These are phyloP conservation scores for Cercospora janseana DNA, from an alignment of 2,329 filamentous ascomycete genomes.

Conservation along the genomic window DNA sequence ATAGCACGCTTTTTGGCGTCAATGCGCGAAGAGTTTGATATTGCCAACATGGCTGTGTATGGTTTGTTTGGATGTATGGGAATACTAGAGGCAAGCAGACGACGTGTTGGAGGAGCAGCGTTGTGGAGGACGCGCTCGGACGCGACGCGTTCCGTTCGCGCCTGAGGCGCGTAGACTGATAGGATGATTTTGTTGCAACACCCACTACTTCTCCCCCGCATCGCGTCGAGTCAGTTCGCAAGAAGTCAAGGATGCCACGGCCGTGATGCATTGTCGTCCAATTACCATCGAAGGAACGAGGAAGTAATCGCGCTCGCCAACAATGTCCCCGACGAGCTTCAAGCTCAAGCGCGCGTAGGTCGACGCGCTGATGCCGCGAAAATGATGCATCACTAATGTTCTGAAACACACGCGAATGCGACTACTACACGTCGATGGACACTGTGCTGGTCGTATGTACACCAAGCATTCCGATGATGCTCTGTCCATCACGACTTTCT, in stretches of 20 bases:
- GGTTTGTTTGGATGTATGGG: background rate
- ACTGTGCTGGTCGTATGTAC: background rate
- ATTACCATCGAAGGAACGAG: too few relatives aligned
- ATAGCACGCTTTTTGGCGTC: conserved; percentile 71
- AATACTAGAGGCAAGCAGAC: too few relatives aligned
- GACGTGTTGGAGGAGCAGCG: background rate
- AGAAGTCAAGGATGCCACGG: too few relatives aligned
- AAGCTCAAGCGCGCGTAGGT: background rate
- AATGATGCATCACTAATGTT: conserved; percentile 7
- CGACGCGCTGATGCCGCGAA: background rate
- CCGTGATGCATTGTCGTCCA: too few relatives aligned
- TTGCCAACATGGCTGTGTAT: conserved; percentile 31
- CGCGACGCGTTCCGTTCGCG: too few relatives aligned
- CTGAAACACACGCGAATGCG: conserved; percentile 9
- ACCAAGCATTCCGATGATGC: background rate
- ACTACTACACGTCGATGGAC: conserved; percentile 7
- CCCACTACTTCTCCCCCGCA: too few relatives aligned
- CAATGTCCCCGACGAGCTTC: background rate
- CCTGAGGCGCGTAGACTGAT: too few relatives aligned
- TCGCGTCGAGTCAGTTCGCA: too few relatives aligned
- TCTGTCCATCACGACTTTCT: too few relatives aligned
- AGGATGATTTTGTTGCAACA: too few relatives aligned
- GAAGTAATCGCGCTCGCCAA: too few relatives aligned
- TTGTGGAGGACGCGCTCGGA: background rate
- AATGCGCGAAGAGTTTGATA: conserved; percentile 40